Evolutionary conservation across 2,329 filamentous ascomycete species (phyloP), one percentile per base, ranked within the genome.

Genomic region (Davidsoniella australis): DNA sequence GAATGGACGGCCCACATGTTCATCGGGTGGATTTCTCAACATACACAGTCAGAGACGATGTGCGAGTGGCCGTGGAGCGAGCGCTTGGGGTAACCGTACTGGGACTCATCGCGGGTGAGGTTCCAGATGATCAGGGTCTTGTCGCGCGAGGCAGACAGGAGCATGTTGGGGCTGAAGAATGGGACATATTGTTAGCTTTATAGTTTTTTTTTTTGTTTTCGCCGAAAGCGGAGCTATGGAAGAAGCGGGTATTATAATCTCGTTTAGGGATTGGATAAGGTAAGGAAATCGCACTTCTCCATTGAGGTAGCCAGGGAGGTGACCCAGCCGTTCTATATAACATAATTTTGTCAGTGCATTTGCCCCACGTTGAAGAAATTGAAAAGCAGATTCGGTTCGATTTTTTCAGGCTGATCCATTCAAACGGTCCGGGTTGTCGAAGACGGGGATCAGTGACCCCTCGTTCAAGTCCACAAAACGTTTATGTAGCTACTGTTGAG

Each of bases 71-170:
- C 91, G 75, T 93, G 82, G 61, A 98, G 87, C 67, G 86, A 93
- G 73, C 91, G 83, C 82, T 98, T 96, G 66, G 91, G 91, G 79
- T 94, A 94, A 63, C 91, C 91, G 78, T 96, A 98, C 67, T 85
- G 82, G 68, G 81, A 80, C 75, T 96, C 91, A 71, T 96, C 88
- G 72, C 91, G 89, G 71, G 91, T 96, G 65, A 98, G 79, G 80
- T 95, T 94, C 91, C 91, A 98, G 80, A 98, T 94, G 76, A 98
- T 98, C 69, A 98, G 77, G 61, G 85, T 85, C 84, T 96, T 95
- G 80, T 98, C 91, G 74, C 91, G 87, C 68, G 80, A 86, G 65
- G 77, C 89, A 61, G 91, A 98, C 64, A 98, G 81, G 68, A 98
- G 88, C 89, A 98, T 96, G 80, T 98, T 96, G 66, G 91, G 91